Evolutionary conservation across 129 eudicot genomes (phyloP), one percentile per base, ranked within the genome.

Genomic region (Arctium lappa): DNA sequence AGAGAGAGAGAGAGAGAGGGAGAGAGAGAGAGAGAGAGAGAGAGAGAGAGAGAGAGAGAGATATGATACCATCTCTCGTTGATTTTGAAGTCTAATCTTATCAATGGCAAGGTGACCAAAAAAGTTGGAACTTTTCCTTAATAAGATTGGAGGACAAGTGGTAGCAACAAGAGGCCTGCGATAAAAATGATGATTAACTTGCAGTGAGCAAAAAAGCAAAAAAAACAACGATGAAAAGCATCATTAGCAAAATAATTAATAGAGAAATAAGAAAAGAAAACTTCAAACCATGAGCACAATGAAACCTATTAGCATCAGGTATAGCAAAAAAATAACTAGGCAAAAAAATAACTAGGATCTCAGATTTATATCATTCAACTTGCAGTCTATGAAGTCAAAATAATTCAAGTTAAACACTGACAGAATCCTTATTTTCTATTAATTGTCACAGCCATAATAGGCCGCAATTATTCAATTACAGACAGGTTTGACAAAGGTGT

Each of bases 121-220:
- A 87, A 86, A 93, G 62, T 69, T 74, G 12, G 85, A 84, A 76
- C 77, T 85, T 85, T 78, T 89, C 40, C 80, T 87, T 10, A 82
- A 62, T 36, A 77, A 73, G 81, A 75, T 75, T 9, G 87, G 79
- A 81, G 83, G 74, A 63, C 78, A 90, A 63, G 46, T 63, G 83
- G 84, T 75, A 29, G 79, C 94, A 69, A 95, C 92, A 82, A 95
- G 91, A 73, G 94, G 93, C 89, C 99, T 95, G 88, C 37, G 53
- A 79, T 71, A 62, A 4, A 44, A 34, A 31, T 18, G 50, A 40
- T 18, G 56, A 80, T 48, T 22, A 10, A 75, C 37, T 48, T 37
- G 66, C 70, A 53, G 9, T 4, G 12, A 48, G 42, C 60, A 65
- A 60, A 12, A 69, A 76, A 8, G 73, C 46, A 40, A 31, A 75